Conservation (phyloP, 345 rosid species). For the Bretschneidera sinensis region DNA sequence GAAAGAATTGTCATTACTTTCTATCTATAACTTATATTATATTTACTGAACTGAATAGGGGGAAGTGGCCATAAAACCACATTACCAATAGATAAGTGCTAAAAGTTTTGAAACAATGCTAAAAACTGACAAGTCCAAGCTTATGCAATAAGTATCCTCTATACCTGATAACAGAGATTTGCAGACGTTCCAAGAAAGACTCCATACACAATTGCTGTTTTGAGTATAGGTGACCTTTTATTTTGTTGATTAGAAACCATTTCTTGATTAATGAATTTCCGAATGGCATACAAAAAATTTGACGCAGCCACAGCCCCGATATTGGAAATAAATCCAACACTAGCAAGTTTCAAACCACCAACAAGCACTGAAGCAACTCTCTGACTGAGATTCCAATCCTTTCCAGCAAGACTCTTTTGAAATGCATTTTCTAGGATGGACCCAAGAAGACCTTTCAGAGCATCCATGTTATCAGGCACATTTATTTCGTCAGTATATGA, state of each 20-base stretch:
- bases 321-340: slow-evolving; percentile 82
- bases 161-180: slow-evolving; percentile 90
- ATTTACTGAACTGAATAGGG: too few species aligned
- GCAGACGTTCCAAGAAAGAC: slow-evolving; percentile 86
- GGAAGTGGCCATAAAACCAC: too few species aligned
- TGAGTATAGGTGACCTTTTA: slow-evolving; percentile 79
- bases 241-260: slow-evolving; percentile 35
- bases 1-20: too few species aligned
- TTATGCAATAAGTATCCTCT: slow-evolving; percentile 13
- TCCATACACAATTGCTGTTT: slow-evolving; percentile 69
- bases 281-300: slow-evolving; percentile 49
- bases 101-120: too few species aligned
- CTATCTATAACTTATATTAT: too few species aligned
- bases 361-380: slow-evolving; percentile 76
- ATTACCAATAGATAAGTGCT: too few species aligned
- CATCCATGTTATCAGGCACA: slow-evolving; percentile 50
- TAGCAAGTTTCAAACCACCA: slow-evolving; percentile 81
- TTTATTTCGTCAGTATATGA: slow-evolving; percentile 52
- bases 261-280: slow-evolving; percentile 55
- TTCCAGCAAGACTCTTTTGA: slow-evolving; percentile 81
- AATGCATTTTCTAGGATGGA: slow-evolving; percentile 94
- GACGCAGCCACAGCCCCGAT: slow-evolving; percentile 83
- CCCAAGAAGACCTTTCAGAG: slow-evolving; percentile 67
- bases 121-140: neutral
- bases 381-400: slow-evolving; percentile 70